Evolutionary conservation across 2,329 filamentous ascomycete genomes (phyloP).

Genomic region (Pyrenophora seminiperda): DNA sequence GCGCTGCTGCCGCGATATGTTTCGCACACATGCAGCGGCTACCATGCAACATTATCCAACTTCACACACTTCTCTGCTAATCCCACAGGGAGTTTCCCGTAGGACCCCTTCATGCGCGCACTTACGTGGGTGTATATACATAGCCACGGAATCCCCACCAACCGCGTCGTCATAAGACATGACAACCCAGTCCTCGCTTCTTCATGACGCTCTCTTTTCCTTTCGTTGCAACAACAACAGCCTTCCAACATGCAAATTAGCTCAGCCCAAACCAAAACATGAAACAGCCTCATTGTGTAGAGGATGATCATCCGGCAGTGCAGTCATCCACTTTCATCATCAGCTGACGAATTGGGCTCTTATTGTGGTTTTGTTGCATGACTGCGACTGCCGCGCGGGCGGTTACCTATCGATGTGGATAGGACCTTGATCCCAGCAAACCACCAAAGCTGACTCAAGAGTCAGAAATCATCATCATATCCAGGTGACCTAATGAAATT

Average conservation of each 20-base stretch:
- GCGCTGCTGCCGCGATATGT: neutral
- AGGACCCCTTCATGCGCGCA: neutral
- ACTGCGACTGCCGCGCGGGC: too few species aligned
- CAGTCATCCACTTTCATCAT: conserved; percentile 1
- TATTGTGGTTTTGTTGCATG: too few species aligned
- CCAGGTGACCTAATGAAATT: too few species aligned
- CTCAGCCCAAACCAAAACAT: conserved; percentile 16
- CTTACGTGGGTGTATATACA: conserved; percentile 17
- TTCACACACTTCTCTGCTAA: neutral
- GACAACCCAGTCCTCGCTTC: conserved; percentile 3
- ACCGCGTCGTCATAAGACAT: conserved; percentile 12
- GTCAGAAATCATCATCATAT: too few species aligned
- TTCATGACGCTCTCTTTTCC: conserved; percentile 7
- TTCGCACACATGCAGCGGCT: neutral
- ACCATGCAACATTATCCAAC: neutral
- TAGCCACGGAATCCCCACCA: conserved; percentile 23
- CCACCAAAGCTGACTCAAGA: too few species aligned
- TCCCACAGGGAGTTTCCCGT: too few species aligned
- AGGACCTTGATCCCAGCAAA: too few species aligned
- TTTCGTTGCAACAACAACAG: neutral
- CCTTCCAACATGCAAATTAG: neutral
- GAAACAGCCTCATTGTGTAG: conserved; percentile 18
- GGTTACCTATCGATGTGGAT: too few species aligned
- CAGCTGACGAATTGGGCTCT: too few species aligned
- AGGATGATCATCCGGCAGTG: conserved; percentile 2